Percentiles rank a stretch among this genome's conserved stretches.
Conservation (phyloP, 139 green algal genomes). For the Chlamydomonas eustigma region DNA sequence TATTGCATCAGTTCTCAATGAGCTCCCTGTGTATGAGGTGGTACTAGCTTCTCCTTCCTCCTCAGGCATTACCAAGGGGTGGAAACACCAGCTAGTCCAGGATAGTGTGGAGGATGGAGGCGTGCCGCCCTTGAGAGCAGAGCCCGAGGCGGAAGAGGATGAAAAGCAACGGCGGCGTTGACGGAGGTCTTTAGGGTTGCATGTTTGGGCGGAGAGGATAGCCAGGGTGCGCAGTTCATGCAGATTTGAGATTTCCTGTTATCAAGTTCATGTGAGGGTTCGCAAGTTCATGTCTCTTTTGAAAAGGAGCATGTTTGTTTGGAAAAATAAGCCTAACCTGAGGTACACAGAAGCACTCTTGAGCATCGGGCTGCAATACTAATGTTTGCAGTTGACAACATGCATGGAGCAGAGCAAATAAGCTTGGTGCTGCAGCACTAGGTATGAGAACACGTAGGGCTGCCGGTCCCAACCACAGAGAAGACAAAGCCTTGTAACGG, state of each 20-base stretch:
- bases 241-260: background rate
- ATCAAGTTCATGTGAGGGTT: background rate
- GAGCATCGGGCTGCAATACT: background rate
- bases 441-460: background rate
- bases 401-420: background rate
- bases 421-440: background rate
- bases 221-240: background rate
- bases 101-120: background rate
- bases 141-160: background rate
- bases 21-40: background rate
- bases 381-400: background rate
- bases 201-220: background rate
- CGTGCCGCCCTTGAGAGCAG: background rate
- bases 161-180: background rate
- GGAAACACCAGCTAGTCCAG: background rate
- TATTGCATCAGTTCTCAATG: too few species aligned
- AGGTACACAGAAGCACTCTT: background rate
- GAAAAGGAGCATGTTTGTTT: background rate
- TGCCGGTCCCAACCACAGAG: background rate
- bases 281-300: background rate
- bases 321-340: background rate
- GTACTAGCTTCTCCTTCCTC: background rate
- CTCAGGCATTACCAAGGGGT: background rate
- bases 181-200: background rate
- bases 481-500: background rate